Conservation (phyloP, 2,329 filamentous ascomycete species). For the Fusarium succisae region DNA sequence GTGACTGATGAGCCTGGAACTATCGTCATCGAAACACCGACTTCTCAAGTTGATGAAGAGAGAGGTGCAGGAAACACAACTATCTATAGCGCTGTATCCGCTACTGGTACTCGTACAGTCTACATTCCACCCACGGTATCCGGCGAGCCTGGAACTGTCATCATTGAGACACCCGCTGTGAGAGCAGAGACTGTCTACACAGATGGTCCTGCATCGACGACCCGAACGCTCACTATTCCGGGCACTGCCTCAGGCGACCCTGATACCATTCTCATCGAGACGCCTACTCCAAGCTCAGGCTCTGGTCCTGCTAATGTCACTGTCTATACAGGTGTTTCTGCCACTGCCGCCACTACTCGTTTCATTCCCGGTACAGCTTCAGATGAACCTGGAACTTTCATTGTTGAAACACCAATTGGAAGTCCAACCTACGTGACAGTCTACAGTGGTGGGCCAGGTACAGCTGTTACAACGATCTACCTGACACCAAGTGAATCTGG, state of each 20-base stretch:
- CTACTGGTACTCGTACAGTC: not conserved
- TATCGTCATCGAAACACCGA: not conserved
- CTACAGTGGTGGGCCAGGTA: not conserved
- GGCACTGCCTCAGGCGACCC: not conserved
- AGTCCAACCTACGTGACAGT: not conserved
- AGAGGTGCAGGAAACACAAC: not conserved
- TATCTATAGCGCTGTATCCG: not conserved
- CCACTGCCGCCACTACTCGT: not conserved
- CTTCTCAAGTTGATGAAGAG: not conserved
- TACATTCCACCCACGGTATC: constrained; percentile 1
- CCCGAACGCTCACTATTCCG: not conserved
- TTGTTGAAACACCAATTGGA: not conserved
- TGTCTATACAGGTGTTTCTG: not conserved
- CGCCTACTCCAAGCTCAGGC: not conserved
- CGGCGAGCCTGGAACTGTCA: not conserved
- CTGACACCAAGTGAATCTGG: not conserved
- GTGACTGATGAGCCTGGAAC: constrained; percentile 2
- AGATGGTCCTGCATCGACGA: not conserved
- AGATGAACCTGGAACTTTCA: not conserved
- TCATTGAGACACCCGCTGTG: constrained; percentile 4
- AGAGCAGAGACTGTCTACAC: not conserved
- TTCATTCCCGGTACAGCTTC: not conserved
- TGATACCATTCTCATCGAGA: constrained; percentile 5
- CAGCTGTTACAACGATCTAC: not conserved
- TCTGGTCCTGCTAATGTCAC: not conserved